A percentile compares a stretch with the other conserved stretches of the same genome.
phyloP scores from a whole-genome alignment of 2,329 filamentous ascomycete species.

The Exserohilum rostratum region DNA sequence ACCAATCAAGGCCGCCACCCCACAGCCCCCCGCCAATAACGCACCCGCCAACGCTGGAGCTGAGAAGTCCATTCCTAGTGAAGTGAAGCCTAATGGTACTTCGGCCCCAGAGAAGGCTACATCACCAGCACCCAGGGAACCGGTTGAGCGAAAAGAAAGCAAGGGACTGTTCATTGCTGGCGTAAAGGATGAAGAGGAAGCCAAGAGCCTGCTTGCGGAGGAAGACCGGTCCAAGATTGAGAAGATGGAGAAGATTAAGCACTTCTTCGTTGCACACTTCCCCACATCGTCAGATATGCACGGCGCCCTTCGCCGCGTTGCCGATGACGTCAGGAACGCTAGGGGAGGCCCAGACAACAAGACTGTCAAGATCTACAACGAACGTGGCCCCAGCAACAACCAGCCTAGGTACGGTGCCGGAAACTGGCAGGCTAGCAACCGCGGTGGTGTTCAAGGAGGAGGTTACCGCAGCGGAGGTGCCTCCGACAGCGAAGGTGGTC shows the following conservation, averaged over 20 bases:
- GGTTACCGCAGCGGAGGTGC: slow-evolving; percentile 85
- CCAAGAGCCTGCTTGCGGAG: slow-evolving; percentile 79
- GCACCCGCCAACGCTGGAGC: slow-evolving; percentile 44
- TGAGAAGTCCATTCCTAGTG: slow-evolving; percentile 50
- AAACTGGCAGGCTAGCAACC: slow-evolving; percentile 67
- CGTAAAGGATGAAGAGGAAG: slow-evolving; percentile 80
- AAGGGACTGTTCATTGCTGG: slow-evolving; percentile 91
- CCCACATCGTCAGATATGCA: slow-evolving; percentile 79
- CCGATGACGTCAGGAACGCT: slow-evolving; percentile 76
- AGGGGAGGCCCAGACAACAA: slow-evolving; percentile 78
- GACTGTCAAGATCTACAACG: slow-evolving; percentile 81
- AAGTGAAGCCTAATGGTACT: slow-evolving; percentile 59
- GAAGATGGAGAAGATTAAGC: slow-evolving; percentile 70
- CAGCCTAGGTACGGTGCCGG: slow-evolving; percentile 57
- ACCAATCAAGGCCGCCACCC: slow-evolving; percentile 57
- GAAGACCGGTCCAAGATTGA: slow-evolving; percentile 83
- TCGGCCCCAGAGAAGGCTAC: slow-evolving; percentile 48
- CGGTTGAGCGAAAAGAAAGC: slow-evolving; percentile 65
- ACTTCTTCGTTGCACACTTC: slow-evolving; percentile 87
- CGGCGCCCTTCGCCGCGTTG: slow-evolving; percentile 74
- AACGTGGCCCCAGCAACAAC: slow-evolving; percentile 59
- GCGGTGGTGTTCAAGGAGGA: slow-evolving; percentile 67
- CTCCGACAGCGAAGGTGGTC: slow-evolving; percentile 75
- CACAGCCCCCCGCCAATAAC: slow-evolving; percentile 50
- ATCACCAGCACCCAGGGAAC: slow-evolving; percentile 57